Evolutionary conservation across 768 basidiomycete genomes (phyloP), one percentile per base, ranked within the genome.

Genomic region (Tubosaeta brunneosetosa): DNA sequence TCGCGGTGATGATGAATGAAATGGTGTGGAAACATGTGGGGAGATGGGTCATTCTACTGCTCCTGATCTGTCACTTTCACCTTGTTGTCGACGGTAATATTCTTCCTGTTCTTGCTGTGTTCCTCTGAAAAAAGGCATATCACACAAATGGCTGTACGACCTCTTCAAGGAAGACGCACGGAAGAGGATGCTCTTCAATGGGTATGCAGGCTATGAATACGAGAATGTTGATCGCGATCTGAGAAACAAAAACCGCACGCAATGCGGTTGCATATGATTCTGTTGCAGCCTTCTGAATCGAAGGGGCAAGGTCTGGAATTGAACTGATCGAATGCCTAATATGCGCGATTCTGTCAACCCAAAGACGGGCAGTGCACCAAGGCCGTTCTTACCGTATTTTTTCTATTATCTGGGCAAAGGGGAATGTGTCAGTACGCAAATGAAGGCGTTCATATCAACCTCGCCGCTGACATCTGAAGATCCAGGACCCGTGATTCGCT

Each of bases 231-330:
- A 86, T 72, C 29, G 77, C 84, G 48, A 78, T 75, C 63, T 92
- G 91, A 62, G 83, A 85, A 53, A 91, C 82, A 74, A 94, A 94
- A 54, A 91, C 89, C 58, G 82, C 82, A 63, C 80, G 84, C 62
- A 94, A 74, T 53, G 91, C 88, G 63, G 83, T 80, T 43, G 83
- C 83, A 71, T 93, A 94, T 2, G 88, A 88, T 56, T 82, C 77
- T 50, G 88, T 75, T 8, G 90, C 92, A 46, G 81, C 82, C 56
- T 76, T 68, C 60, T 73, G 78, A 48, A 82, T 62, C 37, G 66
- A 55, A 40, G 84, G 82, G 22, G 81, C 71, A 48, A 94, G 61
- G 44, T 69, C 71, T 56, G 83, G 82, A 73, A 94, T 92, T 55
- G 83, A 80, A 52, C 77, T 79, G 38, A 88, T 82, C 47, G 82